phyloP scores from a whole-genome alignment of 2,329 filamentous ascomycete genomes.

The Calonectria pseudoturangicola region DNA sequence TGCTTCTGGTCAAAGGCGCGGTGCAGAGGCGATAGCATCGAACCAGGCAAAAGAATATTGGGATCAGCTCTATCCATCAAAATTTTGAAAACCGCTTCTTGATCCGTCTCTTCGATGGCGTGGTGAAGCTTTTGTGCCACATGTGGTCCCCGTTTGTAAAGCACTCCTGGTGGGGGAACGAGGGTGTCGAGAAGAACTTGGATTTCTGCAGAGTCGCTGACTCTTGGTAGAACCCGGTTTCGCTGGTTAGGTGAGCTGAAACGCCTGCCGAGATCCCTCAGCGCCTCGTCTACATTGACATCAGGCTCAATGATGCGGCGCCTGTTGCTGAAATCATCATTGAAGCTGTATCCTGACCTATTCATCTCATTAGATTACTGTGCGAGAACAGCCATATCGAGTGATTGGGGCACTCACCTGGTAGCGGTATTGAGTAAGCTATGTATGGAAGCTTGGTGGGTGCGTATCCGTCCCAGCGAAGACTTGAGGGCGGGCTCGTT shows the following conservation, averaged over 20 bases:
- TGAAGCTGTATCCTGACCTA: conserved; percentile 49
- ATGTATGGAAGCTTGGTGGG: conserved; percentile 54
- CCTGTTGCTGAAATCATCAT: conserved; percentile 47
- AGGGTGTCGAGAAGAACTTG: conserved; percentile 54
- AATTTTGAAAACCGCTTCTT: conserved; percentile 52
- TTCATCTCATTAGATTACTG: conserved; percentile 38
- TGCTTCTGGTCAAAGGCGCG: conserved; percentile 53
- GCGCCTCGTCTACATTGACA: conserved; percentile 50
- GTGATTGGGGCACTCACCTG: conserved; percentile 38
- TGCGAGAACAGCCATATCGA: neutral
- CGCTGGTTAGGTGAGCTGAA: conserved; percentile 51
- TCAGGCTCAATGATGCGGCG: conserved; percentile 55
- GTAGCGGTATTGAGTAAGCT: conserved; percentile 54
- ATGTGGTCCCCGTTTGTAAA: conserved; percentile 49
- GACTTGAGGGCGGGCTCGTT: conserved; percentile 52
- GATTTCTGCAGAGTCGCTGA: conserved; percentile 55
- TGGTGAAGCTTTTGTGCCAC: conserved; percentile 50
- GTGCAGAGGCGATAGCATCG: conserved; percentile 54
- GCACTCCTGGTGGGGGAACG: conserved; percentile 48
- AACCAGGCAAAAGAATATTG: conserved; percentile 52
- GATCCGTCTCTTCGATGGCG: conserved; percentile 52
- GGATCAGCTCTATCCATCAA: conserved; percentile 52
- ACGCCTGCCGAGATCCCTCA: conserved; percentile 51
- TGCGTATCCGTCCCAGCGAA: conserved; percentile 49
- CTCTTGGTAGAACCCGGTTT: conserved; percentile 50